These are phyloP conservation scores for Xylaria scruposa DNA, from an alignment of 495 filamentous ascomycete species.

Conservation along the genomic window DNA sequence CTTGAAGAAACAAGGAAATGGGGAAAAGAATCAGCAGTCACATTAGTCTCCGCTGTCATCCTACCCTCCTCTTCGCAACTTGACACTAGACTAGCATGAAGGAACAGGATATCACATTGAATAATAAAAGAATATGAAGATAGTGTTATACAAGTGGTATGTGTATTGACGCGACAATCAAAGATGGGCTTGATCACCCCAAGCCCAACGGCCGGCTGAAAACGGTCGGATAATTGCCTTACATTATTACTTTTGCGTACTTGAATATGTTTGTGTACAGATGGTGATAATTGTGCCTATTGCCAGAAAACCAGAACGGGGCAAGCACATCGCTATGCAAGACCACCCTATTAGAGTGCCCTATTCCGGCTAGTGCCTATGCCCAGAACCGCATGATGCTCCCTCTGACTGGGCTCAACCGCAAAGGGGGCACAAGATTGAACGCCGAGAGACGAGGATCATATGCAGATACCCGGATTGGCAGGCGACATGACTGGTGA, in stretches of 20 bases:
- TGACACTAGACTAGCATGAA: background rate
- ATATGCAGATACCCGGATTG: background rate
- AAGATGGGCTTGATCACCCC: background rate
- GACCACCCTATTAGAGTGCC: conserved; percentile 6
- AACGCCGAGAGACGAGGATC: background rate
- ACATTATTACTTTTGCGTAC: background rate
- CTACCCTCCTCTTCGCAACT: background rate
- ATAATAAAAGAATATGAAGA: background rate
- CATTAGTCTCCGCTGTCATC: background rate
- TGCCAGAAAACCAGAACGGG: background rate
- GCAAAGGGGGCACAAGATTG: background rate
- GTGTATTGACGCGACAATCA: conserved; percentile 10
- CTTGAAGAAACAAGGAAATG: background rate
- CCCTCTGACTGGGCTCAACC: background rate
- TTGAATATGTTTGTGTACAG: background rate
- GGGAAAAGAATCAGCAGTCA: background rate
- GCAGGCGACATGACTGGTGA: conserved; percentile 16
- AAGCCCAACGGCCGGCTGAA: background rate
- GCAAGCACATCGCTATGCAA: conserved; percentile 14
- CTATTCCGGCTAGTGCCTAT: background rate
- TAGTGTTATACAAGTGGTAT: conserved; percentile 12
- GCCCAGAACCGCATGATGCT: conserved; percentile 2
- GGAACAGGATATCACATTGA: background rate
- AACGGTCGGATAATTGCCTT: background rate
- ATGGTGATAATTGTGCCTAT: background rate